phyloP scores from a whole-genome alignment of 2,329 filamentous ascomycete genomes.

The Colletotrichum plurivorum region DNA sequence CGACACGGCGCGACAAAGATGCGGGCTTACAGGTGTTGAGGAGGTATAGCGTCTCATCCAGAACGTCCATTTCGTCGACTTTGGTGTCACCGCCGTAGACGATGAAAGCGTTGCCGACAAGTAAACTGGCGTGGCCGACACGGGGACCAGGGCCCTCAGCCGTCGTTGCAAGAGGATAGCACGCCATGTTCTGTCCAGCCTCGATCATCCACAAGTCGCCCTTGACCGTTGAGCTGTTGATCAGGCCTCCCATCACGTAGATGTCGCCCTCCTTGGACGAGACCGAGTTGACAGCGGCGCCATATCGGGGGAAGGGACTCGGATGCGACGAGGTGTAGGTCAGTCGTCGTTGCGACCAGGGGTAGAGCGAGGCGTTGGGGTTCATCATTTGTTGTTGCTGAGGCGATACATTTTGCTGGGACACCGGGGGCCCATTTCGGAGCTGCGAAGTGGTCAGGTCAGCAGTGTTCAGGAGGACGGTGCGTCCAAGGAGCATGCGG shows the following conservation, averaged over 20 bases:
- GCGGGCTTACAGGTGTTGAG: slow-evolving; percentile 90
- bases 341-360: slow-evolving; percentile 92
- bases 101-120: slow-evolving; percentile 98
- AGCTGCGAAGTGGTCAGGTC: slow-evolving; percentile 54
- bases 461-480: slow-evolving; percentile 33
- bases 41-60: slow-evolving; percentile 96
- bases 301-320: slow-evolving; percentile 96
- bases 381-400: slow-evolving; percentile 50
- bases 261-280: slow-evolving; percentile 97
- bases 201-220: slow-evolving; percentile 99
- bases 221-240: slow-evolving; percentile 95
- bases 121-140: slow-evolving; percentile 92
- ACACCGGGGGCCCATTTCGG: slow-evolving; percentile 65
- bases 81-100: slow-evolving; percentile 99
- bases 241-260: slow-evolving; percentile 96
- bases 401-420: slow-evolving; percentile 41
- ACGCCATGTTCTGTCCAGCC: slow-evolving; percentile 87
- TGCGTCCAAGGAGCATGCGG: slow-evolving; percentile 55
- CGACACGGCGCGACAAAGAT: neutral
- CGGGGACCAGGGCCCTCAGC: slow-evolving; percentile 94
- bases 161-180: slow-evolving; percentile 91
- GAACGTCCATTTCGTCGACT: slow-evolving; percentile 88
- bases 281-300: slow-evolving; percentile 92
- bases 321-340: slow-evolving; percentile 87
- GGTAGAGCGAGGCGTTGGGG: slow-evolving; percentile 87